These are phyloP conservation scores for Exophiala spinifera DNA, from an alignment of 2,329 filamentous ascomycete species.

Conservation along the genomic window DNA sequence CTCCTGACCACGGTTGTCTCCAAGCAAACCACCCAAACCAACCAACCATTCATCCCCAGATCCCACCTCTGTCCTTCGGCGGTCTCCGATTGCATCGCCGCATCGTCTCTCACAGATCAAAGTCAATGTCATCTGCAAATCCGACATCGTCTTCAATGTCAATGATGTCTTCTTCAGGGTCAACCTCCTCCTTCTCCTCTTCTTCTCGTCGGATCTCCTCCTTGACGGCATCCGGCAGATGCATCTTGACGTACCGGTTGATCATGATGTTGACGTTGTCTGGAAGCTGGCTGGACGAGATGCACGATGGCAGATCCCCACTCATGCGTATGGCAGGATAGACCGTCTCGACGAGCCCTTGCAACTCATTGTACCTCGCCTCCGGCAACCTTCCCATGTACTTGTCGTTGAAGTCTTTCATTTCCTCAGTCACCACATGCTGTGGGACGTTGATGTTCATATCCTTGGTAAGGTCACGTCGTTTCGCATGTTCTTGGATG, in stretches of 20 bases:
- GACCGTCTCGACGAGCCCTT: background rate
- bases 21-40: too few relatives aligned
- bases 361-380: background rate
- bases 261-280: constrained; percentile 1
- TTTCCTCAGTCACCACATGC: background rate
- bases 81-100: background rate
- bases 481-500: background rate
- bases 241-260: background rate
- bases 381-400: background rate
- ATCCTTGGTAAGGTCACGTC: background rate
- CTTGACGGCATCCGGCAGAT: constrained; percentile 7
- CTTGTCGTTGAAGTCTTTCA: constrained; percentile 3
- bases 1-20: too few relatives aligned
- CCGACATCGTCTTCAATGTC: background rate
- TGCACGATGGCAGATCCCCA: too few relatives aligned
- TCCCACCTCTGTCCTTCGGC: background rate
- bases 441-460: constrained; percentile 4
- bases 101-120: background rate
- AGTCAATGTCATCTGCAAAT: background rate
- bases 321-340: background rate
- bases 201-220: background rate
- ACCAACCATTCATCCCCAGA: too few relatives aligned
- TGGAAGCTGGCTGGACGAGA: background rate
- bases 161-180: background rate
- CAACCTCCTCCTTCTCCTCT: background rate